Base-by-base conservation (phyloP, 1,284 basidiomycete genomes). In the Ustilago shanxiensis region DNA sequence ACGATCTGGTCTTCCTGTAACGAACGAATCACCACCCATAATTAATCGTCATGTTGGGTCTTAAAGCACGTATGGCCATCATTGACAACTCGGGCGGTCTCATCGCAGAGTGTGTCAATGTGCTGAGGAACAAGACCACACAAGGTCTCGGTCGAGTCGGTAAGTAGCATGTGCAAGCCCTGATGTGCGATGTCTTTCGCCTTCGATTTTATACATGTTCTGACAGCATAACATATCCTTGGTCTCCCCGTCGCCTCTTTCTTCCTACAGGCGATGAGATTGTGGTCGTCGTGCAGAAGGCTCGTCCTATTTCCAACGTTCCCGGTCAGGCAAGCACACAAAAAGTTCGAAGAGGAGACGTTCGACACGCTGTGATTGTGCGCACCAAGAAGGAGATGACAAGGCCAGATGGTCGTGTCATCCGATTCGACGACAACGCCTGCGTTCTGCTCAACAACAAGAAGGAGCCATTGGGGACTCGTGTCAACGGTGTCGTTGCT, bases 61-160 rank as follows among this genome's bases (percentile, higher is more conserved):
- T 86, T 69, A 86, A 86, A 72, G 78, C 84, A 52, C 84, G 80
- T 54, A 85, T 86, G 83, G 66, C 81, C 93, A 92, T 95, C 81
- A 97, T 98, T 86, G 96, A 98, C 90, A 99, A 99, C 88, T 96
- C 96, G n/a, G 96, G 96, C 64, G 96, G 94, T 2, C 89, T 98
- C 73, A 88, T 97, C 67, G 93, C 96, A 45, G 96, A 98, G 88
- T 97, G 95, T 84, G 94, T 99, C 87, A 98, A 99, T 86, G 92
- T 99, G 24, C 89, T 98, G 69, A 97, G 98, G 88, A 92, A 94
- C 87, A 98, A 98, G 88, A 93, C 87, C 44, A 94, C 88, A 90
- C 86, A 86, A 50, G 94, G 90, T 90, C 93, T 88, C 90, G 97
- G 85, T 6, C 86, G 87, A 26, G 88, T 90, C 60, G 89, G 89